Evolutionary conservation across 2,329 filamentous ascomycete genomes (phyloP), one percentile per base, ranked within the genome.

Genomic region (Ophiostoma sp.): DNA sequence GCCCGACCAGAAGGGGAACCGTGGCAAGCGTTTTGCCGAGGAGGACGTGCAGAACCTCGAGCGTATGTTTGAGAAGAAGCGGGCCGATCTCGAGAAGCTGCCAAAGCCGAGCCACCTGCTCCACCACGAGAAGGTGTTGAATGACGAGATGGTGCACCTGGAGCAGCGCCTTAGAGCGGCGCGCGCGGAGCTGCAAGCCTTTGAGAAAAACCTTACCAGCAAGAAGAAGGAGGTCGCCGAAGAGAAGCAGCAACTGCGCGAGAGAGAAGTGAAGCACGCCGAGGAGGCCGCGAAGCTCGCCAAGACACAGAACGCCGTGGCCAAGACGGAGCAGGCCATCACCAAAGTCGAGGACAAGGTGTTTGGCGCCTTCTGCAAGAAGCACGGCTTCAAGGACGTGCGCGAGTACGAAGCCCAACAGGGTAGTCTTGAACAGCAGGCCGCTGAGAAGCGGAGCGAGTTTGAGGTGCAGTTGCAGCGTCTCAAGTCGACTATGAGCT

Each of bases 331-430:
- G 74, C 81, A 83, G 68, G 89, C 92, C 1, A 93, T 98, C 75
- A 89, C 92, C 59, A 87, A 89, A 72, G 93, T 97, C 22, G 94
- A 98, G 80, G 96, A 99, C 80, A 88, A 94, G 77, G 87, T 99
- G 39, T 99, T 98, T 81, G 87, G 87, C 28, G 86, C 87, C 55
- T 99, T 99, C 83, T 99, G 96, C 83, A 88, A 90, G 78, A 90
- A 93, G 72, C 89, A 98, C 25, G 94, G 95, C 0, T 98, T 97
- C 80, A 87, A 89, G 73, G 92, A 97, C 78, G 97, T 99, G 76
- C 93, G 95, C 74, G 93, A 94, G 73, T 99, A 98, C 79, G 94
- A 98, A 80, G 92, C 92, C 33, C 95, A 97, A 77, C 96, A 98
- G 82, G 95, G 96, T 68, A 94, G 92, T 57, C 85, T 97, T 68